These are phyloP conservation scores for Syzygium grande DNA, from an alignment of 345 rosid species.

Conservation along the genomic window DNA sequence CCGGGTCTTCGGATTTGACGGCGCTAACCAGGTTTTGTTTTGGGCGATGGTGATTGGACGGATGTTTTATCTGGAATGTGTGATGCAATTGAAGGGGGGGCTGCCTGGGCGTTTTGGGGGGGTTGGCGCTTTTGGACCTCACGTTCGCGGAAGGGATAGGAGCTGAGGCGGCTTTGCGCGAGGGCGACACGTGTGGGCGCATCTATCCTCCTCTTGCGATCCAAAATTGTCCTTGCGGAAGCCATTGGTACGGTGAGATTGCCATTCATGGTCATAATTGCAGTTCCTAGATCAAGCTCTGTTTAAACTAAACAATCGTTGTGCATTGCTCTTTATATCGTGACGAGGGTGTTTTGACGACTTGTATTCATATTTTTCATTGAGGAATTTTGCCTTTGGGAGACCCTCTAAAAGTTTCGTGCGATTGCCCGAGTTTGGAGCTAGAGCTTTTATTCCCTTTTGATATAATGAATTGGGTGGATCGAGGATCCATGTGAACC, in stretches of 20 bases:
- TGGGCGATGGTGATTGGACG: neutral
- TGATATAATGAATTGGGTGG: neutral
- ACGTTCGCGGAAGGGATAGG: constrained; percentile 16
- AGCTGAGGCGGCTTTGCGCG: constrained; percentile 6
- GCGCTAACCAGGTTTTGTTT: neutral
- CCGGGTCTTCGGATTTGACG: neutral
- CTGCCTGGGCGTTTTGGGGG: neutral
- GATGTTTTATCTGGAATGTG: constrained; percentile 3
- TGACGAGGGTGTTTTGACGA: neutral
- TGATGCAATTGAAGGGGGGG: neutral
- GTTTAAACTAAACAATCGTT: neutral
- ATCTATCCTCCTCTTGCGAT: neutral
- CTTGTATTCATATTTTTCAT: fast-evolving
- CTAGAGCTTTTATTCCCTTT: neutral
- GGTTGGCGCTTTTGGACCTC: constrained; percentile 13
- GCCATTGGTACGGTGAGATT: neutral
- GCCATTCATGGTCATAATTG: neutral
- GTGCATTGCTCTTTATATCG: neutral
- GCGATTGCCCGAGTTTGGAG: neutral
- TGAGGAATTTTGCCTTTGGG: fast-evolving
- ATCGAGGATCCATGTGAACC: neutral
- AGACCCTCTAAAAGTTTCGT: fast-evolving
- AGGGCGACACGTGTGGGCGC: constrained; percentile 15
- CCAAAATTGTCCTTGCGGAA: neutral
- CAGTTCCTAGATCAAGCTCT: neutral